These are phyloP conservation scores for Coemansia reversa DNA, from an alignment of 192 early-diverging fungal species.

Conservation along the genomic window DNA sequence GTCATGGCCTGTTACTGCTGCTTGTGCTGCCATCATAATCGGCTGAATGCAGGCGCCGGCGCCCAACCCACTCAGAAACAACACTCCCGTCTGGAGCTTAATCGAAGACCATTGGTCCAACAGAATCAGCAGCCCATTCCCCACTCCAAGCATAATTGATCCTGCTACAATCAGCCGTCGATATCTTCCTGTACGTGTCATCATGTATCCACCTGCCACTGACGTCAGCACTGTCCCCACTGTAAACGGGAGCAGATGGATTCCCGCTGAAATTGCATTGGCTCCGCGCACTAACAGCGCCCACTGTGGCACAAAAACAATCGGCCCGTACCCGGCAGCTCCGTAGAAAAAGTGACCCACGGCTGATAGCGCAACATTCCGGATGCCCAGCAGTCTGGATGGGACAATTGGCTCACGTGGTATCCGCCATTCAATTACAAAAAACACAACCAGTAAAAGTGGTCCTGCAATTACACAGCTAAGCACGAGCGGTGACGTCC, in stretches of 20 bases:
- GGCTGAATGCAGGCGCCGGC: slow-evolving; percentile 75
- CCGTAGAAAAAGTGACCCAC: slow-evolving; percentile 64
- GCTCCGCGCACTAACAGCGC: slow-evolving; percentile 80
- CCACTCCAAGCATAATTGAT: slow-evolving; percentile 60
- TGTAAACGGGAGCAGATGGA: slow-evolving; percentile 72
- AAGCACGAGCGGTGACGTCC: slow-evolving; percentile 65
- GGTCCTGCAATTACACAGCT: slow-evolving; percentile 55
- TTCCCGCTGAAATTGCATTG: slow-evolving; percentile 69
- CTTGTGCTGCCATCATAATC: slow-evolving; percentile 72
- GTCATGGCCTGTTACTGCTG: slow-evolving; percentile 59
- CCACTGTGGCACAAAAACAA: slow-evolving; percentile 79
- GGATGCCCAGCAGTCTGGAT: slow-evolving; percentile 60
- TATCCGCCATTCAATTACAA: slow-evolving; percentile 61
- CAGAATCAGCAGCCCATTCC: slow-evolving; percentile 63
- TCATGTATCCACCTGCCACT: slow-evolving; percentile 62
- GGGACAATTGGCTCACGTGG: slow-evolving; percentile 58
- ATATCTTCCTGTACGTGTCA: slow-evolving; percentile 61
- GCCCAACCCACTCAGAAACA: slow-evolving; percentile 74
- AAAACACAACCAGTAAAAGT: slow-evolving; percentile 57
- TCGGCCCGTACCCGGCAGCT: slow-evolving; percentile 60
- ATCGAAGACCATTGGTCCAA: slow-evolving; percentile 56
- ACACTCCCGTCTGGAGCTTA: slow-evolving; percentile 58
- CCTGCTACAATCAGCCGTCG: slow-evolving; percentile 65
- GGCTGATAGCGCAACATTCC: slow-evolving; percentile 61
- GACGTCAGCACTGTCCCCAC: slow-evolving; percentile 69